Evolutionary conservation across 208 protist genomes (phyloP).

Genomic region (Leishmania braziliensis): DNA sequence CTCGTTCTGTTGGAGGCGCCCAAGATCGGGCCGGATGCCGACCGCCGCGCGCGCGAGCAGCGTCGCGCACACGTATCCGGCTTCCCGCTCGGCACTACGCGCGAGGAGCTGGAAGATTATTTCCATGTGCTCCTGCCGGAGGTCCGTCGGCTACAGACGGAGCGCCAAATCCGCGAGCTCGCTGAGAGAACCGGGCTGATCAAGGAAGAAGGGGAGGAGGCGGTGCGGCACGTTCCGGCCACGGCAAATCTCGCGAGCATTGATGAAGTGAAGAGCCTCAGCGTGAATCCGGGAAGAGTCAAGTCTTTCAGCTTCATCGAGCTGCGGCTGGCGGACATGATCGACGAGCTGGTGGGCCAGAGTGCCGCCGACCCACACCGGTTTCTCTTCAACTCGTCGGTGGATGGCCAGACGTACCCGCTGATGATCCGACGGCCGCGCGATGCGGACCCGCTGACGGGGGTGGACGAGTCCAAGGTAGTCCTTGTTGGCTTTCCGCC

Average conservation of each 20-base stretch:
- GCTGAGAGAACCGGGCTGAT: slow-evolving; percentile 29
- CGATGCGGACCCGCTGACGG: slow-evolving; percentile 60
- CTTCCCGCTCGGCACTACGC: slow-evolving; percentile 61
- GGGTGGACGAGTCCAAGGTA: slow-evolving; percentile 63
- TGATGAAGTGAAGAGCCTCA: slow-evolving; percentile 63
- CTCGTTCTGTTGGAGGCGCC: slow-evolving; percentile 64
- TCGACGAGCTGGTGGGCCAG: slow-evolving; percentile 76
- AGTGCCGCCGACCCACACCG: slow-evolving; percentile 51
- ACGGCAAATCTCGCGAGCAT: slow-evolving; percentile 64
- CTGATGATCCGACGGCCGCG: slow-evolving; percentile 73
- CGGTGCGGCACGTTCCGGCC: slow-evolving; percentile 58
- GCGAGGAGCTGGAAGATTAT: slow-evolving; percentile 69
- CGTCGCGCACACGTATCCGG: slow-evolving; percentile 83
- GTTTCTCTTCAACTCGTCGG: slow-evolving; percentile 57
- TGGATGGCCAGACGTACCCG: slow-evolving; percentile 53
- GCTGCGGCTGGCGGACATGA: slow-evolving; percentile 75
- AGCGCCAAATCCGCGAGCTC: slow-evolving; percentile 66
- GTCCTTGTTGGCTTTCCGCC: slow-evolving; percentile 80
- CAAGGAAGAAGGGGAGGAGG: slow-evolving; percentile 36
- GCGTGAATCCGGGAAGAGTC: slow-evolving; percentile 50
- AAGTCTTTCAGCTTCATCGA: slow-evolving; percentile 89
- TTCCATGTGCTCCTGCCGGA: slow-evolving; percentile 72
- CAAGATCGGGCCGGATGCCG: slow-evolving; percentile 69
- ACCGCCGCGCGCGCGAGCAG: slow-evolving; percentile 65
- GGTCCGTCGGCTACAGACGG: slow-evolving; percentile 71